Evolutionary conservation across 2,329 filamentous ascomycete genomes (phyloP).

Genomic region (Nothopassalora personata): DNA sequence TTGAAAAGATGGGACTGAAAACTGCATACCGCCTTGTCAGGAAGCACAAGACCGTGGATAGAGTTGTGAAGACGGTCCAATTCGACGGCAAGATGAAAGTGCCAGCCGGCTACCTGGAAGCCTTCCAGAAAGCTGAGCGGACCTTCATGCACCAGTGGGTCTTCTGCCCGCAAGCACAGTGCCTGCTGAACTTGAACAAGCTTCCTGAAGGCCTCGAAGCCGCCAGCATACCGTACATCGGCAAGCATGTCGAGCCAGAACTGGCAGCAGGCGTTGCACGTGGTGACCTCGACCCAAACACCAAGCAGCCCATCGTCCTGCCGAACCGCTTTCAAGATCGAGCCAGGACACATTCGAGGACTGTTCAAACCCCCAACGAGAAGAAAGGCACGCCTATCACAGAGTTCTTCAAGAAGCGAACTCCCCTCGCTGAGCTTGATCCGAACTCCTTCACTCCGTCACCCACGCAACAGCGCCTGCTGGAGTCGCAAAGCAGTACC

Average conservation of each 20-base stretch:
- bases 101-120: slow-evolving; percentile 72
- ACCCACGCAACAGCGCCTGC: slow-evolving; percentile 56
- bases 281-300: slow-evolving; percentile 85
- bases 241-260: slow-evolving; percentile 50
- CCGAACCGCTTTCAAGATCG: slow-evolving; percentile 28
- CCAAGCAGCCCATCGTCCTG: slow-evolving; percentile 59
- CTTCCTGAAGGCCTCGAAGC: slow-evolving; percentile 58
- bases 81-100: slow-evolving; percentile 83
- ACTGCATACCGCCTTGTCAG: slow-evolving; percentile 86
- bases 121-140: slow-evolving; percentile 79
- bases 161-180: slow-evolving; percentile 68
- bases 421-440: slow-evolving; percentile 61
- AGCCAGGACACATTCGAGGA: slow-evolving; percentile 23
- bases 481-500: slow-evolving; percentile 49
- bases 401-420: slow-evolving; percentile 61
- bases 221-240: slow-evolving; percentile 75
- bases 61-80: slow-evolving; percentile 72
- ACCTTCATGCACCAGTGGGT: slow-evolving; percentile 95
- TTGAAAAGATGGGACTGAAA: slow-evolving; percentile 83
- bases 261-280: slow-evolving; percentile 68
- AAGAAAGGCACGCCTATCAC: slow-evolving; percentile 60
- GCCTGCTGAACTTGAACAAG: slow-evolving; percentile 70
- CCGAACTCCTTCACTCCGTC: slow-evolving; percentile 63
- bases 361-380: slow-evolving; percentile 42
- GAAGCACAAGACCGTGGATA: slow-evolving; percentile 83